phyloP scores from a whole-genome alignment of 1,139 yeast species.

The Taphrina sp. region DNA sequence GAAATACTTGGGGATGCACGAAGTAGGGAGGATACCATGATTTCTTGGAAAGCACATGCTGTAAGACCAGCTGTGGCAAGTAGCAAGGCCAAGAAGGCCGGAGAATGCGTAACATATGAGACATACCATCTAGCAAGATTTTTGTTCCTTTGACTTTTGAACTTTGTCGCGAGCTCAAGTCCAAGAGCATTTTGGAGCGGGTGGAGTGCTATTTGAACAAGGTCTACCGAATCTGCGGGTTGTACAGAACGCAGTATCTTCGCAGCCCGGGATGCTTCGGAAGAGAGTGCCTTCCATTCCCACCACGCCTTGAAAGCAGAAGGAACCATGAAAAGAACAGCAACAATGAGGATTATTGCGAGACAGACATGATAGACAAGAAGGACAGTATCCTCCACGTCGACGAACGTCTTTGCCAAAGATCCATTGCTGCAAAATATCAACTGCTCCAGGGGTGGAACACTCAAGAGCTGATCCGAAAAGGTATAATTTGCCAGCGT shows the following conservation, averaged over 20 bases:
- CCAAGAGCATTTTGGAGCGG: constrained; percentile 36
- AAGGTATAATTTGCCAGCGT: constrained; percentile 36
- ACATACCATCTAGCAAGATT: constrained; percentile 43
- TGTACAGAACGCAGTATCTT: constrained; percentile 34
- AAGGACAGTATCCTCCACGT: constrained; percentile 44
- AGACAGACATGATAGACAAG: constrained; percentile 47
- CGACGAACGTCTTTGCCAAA: constrained; percentile 41
- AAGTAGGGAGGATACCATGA: constrained; percentile 44
- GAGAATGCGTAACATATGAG: constrained; percentile 42
- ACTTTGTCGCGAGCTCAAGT: constrained; percentile 29
- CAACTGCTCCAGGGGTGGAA: constrained; percentile 37
- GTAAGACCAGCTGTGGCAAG: constrained; percentile 50
- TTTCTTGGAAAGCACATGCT: constrained; percentile 48
- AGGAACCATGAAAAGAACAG: constrained; percentile 49
- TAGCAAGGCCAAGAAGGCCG: constrained; percentile 44
- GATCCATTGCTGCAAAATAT: constrained; percentile 40
- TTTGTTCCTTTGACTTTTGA: constrained; percentile 4
- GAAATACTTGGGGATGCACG: constrained; percentile 37
- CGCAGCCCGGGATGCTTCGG: constrained; percentile 34
- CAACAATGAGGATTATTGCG: constrained; percentile 47
- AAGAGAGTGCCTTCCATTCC: constrained; percentile 52
- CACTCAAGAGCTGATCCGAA: constrained; percentile 41
- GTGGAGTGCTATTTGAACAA: constrained; percentile 34
- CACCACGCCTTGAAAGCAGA: constrained; percentile 50
- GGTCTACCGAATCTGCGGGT: constrained; percentile 38